phyloP scores from a whole-genome alignment of 176 grass and related monocot species.

The Cenchrus americanus region DNA sequence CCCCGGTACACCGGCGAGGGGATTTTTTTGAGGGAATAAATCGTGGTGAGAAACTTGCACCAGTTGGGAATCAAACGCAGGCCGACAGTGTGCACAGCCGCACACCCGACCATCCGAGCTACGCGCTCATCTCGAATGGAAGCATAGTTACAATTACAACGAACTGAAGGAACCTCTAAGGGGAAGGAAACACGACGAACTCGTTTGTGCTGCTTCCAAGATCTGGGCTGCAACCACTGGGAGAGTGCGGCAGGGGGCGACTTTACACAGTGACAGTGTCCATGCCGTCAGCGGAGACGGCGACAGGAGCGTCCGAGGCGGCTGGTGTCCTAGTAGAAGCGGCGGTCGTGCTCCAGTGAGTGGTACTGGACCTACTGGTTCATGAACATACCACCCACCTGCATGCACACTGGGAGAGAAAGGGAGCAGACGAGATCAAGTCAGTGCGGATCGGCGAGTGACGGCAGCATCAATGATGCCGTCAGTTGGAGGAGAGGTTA shows the following conservation, averaged over 20 bases:
- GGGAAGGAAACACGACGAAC: too few relatives aligned
- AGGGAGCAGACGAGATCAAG: neutral
- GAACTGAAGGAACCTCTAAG: too few relatives aligned
- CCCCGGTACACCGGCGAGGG: too few relatives aligned
- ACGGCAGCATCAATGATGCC: too few relatives aligned
- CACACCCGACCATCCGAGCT: too few relatives aligned
- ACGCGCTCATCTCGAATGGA: too few relatives aligned
- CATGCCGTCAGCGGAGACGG: constrained; percentile 52
- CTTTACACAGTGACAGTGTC: constrained; percentile 75
- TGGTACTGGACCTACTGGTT: constrained; percentile 98
- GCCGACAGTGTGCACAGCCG: too few relatives aligned
- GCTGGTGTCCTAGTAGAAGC: constrained; percentile 96
- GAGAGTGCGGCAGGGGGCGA: neutral
- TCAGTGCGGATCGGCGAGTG: constrained; percentile 28
- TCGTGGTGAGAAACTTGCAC: too few relatives aligned
- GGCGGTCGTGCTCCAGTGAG: constrained; percentile 79
- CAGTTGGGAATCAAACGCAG: too few relatives aligned
- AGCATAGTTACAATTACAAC: too few relatives aligned
- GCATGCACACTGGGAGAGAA: neutral
- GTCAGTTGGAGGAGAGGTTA: too few relatives aligned
- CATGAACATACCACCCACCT: constrained; percentile 95
- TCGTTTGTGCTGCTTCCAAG: neutral
- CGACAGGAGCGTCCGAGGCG: constrained; percentile 68
- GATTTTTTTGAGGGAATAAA: too few relatives aligned
- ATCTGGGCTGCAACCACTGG: constrained; percentile 27